Evolutionary conservation across 139 green algal genomes (phyloP), one percentile per base, ranked within the genome.

Genomic region (Chlamydomonas urium): DNA sequence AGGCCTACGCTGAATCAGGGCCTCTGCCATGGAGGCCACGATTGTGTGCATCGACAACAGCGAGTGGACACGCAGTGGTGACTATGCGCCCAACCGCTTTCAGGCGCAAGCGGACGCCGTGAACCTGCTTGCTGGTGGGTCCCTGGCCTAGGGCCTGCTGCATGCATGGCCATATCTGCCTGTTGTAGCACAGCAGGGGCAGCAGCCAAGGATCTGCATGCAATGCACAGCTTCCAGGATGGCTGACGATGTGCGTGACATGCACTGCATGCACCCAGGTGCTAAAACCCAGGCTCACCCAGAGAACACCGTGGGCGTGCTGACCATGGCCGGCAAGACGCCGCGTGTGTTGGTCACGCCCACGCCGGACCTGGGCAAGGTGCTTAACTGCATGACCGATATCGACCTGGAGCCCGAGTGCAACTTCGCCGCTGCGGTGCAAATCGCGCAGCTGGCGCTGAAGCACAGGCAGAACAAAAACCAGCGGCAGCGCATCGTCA

Each of bases 401-500:
- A 87, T 98, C 59, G 78, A 86, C 2, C 85, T 98, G 2, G 94
- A 97, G 45, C 92, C 92, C 5, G 76, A 90, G 28, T 75, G 86
- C 36, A 93, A 97, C 75, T 72, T 99, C 10, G 65, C 83, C 1
- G 89, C 91, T 2, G 83, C 88, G 0, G 86, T 99, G 8, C 94
- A 98, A 78, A 95, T 99, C 28, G 95, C 95, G 4, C 94, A 98
- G 81, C 90, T 99, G 36, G 96, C 95, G 2, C 83, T 99, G 17
- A 99, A 99, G 78, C 95, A 99, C 75, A 72, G 96, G 6, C 93
- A 98, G 77, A 99, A 99, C 89, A 99, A 99, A 79, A 97, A 98
- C 76, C 96, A 99, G 81, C 79, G 94, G 35, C 94, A 99, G 84
- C 75, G 96, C 4, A 94, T 99, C 33, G 94, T 99, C 31, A 84